These are phyloP conservation scores for Cladosporium phlei DNA, from an alignment of 2,329 filamentous ascomycete species.

Conservation along the genomic window DNA sequence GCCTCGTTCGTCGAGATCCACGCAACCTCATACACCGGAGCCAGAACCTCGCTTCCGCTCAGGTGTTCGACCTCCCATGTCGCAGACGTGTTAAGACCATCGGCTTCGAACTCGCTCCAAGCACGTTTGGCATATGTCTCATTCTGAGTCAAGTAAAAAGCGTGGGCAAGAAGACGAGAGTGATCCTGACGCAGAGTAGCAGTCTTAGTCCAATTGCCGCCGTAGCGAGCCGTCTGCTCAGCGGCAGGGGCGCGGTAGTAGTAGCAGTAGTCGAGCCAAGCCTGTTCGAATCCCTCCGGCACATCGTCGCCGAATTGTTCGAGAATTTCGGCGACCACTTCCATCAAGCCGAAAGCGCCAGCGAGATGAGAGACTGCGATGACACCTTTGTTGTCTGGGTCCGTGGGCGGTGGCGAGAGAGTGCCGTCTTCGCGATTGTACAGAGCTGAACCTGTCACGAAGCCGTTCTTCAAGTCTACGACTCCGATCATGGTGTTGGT, in stretches of 20 bases:
- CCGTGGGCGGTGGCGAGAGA: conserved; percentile 49
- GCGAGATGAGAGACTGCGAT: conserved; percentile 53
- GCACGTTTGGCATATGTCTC: conserved; percentile 47
- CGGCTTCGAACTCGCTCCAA: conserved; percentile 51
- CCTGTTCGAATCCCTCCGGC: conserved; percentile 48
- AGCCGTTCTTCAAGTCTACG: conserved; percentile 53
- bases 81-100: conserved; percentile 32
- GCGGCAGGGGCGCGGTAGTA: conserved; percentile 49
- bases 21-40: conserved; percentile 50
- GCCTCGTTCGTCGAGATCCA: conserved; percentile 57
- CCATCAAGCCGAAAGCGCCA: conserved; percentile 55
- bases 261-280: conserved; percentile 58
- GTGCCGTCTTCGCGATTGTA: conserved; percentile 49
- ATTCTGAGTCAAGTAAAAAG: conserved; percentile 43
- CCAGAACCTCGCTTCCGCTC: conserved; percentile 42
- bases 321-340: conserved; percentile 54
- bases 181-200: conserved; percentile 53
- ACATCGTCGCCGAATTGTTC: conserved; percentile 45
- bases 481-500: conserved; percentile 48
- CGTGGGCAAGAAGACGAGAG: conserved; percentile 55
- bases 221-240: conserved; percentile 53
- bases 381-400: conserved; percentile 49
- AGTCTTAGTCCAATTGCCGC: conserved; percentile 38
- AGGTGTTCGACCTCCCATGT: conserved; percentile 40
- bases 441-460: conserved; percentile 52